phyloP scores from a whole-genome alignment of 345 rosid genomes.

The Diplotaxis tenuifolia region DNA sequence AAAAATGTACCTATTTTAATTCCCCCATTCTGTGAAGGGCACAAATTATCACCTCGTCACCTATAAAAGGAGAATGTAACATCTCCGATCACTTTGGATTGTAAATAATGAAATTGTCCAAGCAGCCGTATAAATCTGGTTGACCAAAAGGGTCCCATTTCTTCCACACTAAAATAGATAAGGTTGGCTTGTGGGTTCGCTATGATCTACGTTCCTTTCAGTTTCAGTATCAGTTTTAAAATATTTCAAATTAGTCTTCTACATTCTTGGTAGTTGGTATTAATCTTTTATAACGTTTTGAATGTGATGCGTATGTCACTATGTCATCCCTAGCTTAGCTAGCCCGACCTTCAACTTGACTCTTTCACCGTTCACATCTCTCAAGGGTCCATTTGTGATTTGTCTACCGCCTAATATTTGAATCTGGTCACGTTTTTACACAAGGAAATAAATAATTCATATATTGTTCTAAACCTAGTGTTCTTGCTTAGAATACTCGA shows the following conservation, averaged over 20 bases:
- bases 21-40: too few relatives aligned
- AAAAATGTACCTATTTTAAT: too few relatives aligned
- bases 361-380: conserved; percentile 20
- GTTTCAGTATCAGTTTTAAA: neutral
- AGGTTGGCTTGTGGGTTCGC: conserved; percentile 30
- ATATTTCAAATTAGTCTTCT: neutral
- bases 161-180: conserved; percentile 13
- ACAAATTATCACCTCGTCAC: too few relatives aligned
- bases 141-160: conserved; percentile 27
- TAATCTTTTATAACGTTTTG: neutral
- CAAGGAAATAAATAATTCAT: neutral
- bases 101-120: neutral
- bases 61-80: too few relatives aligned
- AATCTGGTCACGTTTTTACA: neutral
- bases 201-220: conserved; percentile 4
- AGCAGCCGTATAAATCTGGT: neutral
- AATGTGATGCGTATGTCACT: conserved; percentile 17
- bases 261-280: neutral
- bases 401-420: conserved; percentile 14
- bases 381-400: conserved; percentile 6
- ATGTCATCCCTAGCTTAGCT: conserved; percentile 16
- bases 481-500: too few relatives aligned
- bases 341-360: conserved; percentile 8
- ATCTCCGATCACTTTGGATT: neutral
- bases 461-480: too few relatives aligned